Conservation (phyloP, 2,329 filamentous ascomycete species). For the Fusarium albosuccineum region DNA sequence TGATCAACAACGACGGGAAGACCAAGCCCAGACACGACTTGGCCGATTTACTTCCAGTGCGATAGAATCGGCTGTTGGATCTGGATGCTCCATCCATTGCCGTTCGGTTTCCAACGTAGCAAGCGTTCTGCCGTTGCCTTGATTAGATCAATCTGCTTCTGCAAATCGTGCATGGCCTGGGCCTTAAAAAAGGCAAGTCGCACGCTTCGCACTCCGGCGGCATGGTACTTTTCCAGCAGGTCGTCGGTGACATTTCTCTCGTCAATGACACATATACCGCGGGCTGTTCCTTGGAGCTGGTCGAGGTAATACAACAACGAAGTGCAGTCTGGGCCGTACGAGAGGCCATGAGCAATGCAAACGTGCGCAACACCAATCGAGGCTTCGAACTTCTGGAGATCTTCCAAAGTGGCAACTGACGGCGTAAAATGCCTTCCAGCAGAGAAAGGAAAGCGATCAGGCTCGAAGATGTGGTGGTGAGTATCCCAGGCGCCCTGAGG, state of each 20-base stretch:
- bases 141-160: conserved; percentile 16
- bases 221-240: conserved; percentile 11
- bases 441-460: conserved; percentile 12
- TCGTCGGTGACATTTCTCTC: conserved; percentile 18
- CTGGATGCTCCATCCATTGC: conserved; percentile 20
- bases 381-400: conserved; percentile 10
- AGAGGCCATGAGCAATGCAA: conserved; percentile 19
- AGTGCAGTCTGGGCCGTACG: conserved; percentile 16
- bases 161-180: conserved; percentile 13
- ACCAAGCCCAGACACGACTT: neutral
- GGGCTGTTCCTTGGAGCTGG: conserved; percentile 11
- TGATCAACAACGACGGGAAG: conserved; percentile 18
- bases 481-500: conserved; percentile 19
- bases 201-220: conserved; percentile 16
- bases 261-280: conserved; percentile 21
- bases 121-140: conserved; percentile 9
- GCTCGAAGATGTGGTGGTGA: conserved; percentile 21
- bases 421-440: conserved; percentile 19
- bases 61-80: conserved; percentile 16
- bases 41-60: conserved; percentile 11
- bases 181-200: conserved; percentile 22
- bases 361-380: conserved; percentile 22
- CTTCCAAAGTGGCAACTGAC: conserved; percentile 12
- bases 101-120: conserved; percentile 4
- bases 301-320: conserved; percentile 18